phyloP scores from a whole-genome alignment of 495 filamentous ascomycete genomes.

The Diplogelasinospora grovesii region DNA sequence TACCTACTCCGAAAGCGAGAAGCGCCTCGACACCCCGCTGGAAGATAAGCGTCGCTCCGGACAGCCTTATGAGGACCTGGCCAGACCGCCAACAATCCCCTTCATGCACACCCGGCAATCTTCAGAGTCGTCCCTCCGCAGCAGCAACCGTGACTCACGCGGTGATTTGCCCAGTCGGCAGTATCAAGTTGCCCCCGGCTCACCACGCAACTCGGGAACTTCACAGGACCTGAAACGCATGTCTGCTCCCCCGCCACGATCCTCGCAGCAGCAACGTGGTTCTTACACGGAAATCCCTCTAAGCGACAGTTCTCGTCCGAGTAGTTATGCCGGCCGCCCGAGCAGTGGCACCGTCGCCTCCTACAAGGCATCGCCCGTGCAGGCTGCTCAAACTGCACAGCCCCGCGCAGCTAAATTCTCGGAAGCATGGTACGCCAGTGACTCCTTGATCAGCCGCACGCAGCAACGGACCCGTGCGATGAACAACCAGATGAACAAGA shows the following conservation, averaged over 20 bases:
- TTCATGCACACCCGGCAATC: constrained; percentile 67
- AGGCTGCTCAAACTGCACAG: constrained; percentile 29
- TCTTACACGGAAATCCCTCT: constrained; percentile 34
- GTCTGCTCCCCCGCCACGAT: constrained; percentile 24
- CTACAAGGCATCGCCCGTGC: constrained; percentile 11
- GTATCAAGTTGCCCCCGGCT: constrained; percentile 39
- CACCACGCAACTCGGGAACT: constrained; percentile 38
- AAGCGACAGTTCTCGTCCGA: constrained; percentile 25
- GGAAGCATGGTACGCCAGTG: constrained; percentile 51
- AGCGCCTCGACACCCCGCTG: constrained; percentile 41
- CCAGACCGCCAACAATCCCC: constrained; percentile 55
- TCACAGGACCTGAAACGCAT: constrained; percentile 37
- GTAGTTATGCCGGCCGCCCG: constrained; percentile 10
- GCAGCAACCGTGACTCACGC: constrained; percentile 42
- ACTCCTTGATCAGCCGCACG: constrained; percentile 47
- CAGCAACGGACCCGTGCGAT: constrained; percentile 34
- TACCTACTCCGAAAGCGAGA: constrained; percentile 47
- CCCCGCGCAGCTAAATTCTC: constrained; percentile 55
- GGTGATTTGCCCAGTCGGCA: constrained; percentile 44
- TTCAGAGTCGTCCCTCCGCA: constrained; percentile 47
- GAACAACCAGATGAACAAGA: constrained; percentile 37
- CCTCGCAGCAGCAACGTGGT: constrained; percentile 21
- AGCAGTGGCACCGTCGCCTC: constrained; percentile 24
- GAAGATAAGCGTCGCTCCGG: constrained; percentile 44
- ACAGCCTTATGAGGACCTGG: constrained; percentile 46